Percentiles rank a stretch among this genome's conserved stretches.
phyloP scores from a whole-genome alignment of 2,329 filamentous ascomycete species.

The Dactylonectria macrodidyma region DNA sequence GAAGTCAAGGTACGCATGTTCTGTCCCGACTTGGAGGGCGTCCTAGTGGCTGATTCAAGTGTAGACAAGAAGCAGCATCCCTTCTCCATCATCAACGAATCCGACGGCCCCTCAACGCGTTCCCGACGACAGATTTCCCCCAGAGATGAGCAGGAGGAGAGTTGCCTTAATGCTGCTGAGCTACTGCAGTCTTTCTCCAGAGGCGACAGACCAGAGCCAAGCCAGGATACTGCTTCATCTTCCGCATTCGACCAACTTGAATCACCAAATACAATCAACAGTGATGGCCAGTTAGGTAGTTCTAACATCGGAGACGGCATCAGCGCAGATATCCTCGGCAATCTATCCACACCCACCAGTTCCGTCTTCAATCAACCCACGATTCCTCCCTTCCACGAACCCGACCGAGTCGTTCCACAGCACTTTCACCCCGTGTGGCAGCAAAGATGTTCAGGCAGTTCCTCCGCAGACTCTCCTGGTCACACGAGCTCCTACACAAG shows the following conservation, averaged over 20 bases:
- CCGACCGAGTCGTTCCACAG: background rate
- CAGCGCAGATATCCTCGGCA: background rate
- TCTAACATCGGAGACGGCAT: background rate
- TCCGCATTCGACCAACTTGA: background rate
- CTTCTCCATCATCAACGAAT: constrained; percentile 29
- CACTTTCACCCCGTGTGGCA: constrained; percentile 11
- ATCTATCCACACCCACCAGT: background rate
- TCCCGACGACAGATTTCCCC: background rate
- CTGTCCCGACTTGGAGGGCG: background rate
- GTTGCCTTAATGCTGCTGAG: constrained; percentile 19
- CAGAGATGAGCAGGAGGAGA: constrained; percentile 18
- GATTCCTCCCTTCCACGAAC: background rate
- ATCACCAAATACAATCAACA: background rate
- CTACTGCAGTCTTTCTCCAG: constrained; percentile 27
- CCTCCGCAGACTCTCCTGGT: background rate
- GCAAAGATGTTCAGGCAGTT: background rate
- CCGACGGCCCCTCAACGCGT: constrained; percentile 11
- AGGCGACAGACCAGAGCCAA: background rate
- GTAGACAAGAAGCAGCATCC: constrained; percentile 9
- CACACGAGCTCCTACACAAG: background rate
- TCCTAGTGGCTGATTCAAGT: background rate
- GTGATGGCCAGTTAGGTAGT: background rate
- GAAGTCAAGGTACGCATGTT: constrained; percentile 6
- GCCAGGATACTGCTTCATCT: background rate
- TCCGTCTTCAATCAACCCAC: constrained; percentile 2